Evolutionary conservation across 2,329 filamentous ascomycete species (phyloP).

Genomic region (Nectriaceae sp.): DNA sequence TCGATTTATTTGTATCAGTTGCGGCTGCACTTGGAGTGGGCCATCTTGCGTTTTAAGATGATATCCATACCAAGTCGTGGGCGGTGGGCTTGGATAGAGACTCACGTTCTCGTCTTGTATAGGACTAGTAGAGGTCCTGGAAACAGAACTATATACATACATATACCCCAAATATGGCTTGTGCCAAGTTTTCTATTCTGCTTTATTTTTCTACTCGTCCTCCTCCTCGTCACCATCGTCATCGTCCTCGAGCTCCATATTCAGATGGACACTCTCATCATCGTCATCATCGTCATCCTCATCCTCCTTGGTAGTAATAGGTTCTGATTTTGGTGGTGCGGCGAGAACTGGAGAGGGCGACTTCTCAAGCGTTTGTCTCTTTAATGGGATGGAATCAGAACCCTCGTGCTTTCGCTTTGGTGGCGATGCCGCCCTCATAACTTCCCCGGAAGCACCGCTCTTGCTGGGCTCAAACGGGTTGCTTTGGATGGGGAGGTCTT

Average conservation of each 20-base stretch:
- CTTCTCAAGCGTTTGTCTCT: constrained; percentile 43
- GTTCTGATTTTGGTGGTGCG: constrained; percentile 1
- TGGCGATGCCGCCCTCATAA: constrained; percentile 27
- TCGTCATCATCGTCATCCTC: constrained; percentile 43
- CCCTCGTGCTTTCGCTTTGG: constrained; percentile 45
- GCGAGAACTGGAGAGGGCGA: constrained; percentile 21
- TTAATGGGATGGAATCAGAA: constrained; percentile 35
- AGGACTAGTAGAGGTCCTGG: constrained; percentile 17
- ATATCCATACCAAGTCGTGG: constrained; percentile 11
- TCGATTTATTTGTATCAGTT: neutral
- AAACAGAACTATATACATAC: constrained; percentile 17
- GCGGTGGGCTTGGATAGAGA: constrained; percentile 19
- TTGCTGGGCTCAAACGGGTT: constrained; percentile 39
- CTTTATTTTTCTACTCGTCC: constrained; percentile 10
- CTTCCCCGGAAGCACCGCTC: neutral
- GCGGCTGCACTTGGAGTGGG: neutral
- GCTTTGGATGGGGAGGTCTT: constrained; percentile 30
- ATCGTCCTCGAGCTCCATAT: constrained; percentile 60
- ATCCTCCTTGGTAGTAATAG: constrained; percentile 13
- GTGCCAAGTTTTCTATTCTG: constrained; percentile 5
- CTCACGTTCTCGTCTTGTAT: constrained; percentile 17
- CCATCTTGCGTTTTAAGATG: neutral
- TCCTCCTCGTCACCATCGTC: constrained; percentile 38
- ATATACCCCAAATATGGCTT: constrained; percentile 18
- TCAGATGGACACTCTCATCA: constrained; percentile 59